Evolutionary conservation across 2,329 filamentous ascomycete genomes (phyloP).

Genomic region (Septoria linicola): DNA sequence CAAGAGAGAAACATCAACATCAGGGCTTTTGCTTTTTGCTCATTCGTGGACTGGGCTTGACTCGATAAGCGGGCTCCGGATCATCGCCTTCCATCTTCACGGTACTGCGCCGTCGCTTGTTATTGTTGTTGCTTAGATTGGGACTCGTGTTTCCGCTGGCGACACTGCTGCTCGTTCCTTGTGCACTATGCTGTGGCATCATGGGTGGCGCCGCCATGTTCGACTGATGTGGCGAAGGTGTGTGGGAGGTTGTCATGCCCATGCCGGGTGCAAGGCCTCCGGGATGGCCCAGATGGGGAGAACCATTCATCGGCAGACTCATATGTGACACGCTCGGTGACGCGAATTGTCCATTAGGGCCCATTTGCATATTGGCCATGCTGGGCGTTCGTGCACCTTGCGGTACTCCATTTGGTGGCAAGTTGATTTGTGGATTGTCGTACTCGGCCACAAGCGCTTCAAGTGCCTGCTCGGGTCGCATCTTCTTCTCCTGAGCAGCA

Average conservation of each 20-base stretch:
- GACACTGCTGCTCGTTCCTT: conserved; percentile 55
- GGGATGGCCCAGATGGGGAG: conserved; percentile 47
- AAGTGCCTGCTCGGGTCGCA: conserved; percentile 57
- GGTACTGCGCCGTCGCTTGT: conserved; percentile 60
- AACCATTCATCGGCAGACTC: conserved; percentile 53
- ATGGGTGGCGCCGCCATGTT: conserved; percentile 52
- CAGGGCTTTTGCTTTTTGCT: conserved; percentile 40
- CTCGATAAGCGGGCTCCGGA: conserved; percentile 43
- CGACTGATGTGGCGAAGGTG: conserved; percentile 47
- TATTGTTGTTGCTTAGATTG: conserved; percentile 55
- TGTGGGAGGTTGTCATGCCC: conserved; percentile 39
- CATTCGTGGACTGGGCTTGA: conserved; percentile 53
- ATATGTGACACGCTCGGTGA: conserved; percentile 59
- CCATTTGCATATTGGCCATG: conserved; percentile 38
- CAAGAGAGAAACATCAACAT: no score
- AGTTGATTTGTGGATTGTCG: conserved; percentile 49
- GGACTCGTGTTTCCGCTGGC: conserved; percentile 64
- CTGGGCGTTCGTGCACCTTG: conserved; percentile 36
- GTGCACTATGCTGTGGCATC: conserved; percentile 58
- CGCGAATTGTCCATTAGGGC: conserved; percentile 46
- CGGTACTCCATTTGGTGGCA: conserved; percentile 43
- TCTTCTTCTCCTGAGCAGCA: conserved; percentile 54
- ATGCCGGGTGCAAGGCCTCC: conserved; percentile 28
- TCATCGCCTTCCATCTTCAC: conserved; percentile 61
- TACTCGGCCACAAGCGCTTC: conserved; percentile 51